These are phyloP conservation scores for Brassica hybrid DNA, from an alignment of 441 rosid species.

Conservation along the genomic window DNA sequence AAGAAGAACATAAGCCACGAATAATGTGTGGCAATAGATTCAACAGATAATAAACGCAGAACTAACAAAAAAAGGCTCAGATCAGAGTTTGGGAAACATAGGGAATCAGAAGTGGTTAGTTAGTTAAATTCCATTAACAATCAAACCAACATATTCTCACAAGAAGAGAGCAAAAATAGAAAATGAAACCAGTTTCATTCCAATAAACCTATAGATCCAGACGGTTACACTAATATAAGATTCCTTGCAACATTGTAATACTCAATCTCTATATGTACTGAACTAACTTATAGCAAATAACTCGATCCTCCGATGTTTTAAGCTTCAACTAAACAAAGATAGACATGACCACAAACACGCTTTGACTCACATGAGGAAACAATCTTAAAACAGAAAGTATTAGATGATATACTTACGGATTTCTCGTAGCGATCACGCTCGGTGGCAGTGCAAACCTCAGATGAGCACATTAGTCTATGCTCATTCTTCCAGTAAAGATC, in stretches of 20 bases:
- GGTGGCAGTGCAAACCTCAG: too few species aligned
- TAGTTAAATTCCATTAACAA: too few species aligned
- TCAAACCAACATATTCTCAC: conserved; percentile 35
- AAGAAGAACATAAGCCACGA: background rate
- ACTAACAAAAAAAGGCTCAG: background rate
- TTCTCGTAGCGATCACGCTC: conserved; percentile 95
- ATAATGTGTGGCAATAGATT: too few species aligned
- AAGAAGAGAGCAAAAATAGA: conserved; percentile 1
- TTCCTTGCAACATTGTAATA: too few species aligned
- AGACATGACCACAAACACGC: background rate
- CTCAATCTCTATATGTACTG: too few species aligned
- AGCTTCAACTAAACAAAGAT: background rate
- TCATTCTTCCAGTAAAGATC: too few species aligned
- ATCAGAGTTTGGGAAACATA: background rate
- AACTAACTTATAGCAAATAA: background rate
- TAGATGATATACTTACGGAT: conserved; percentile 54
- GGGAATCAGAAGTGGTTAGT: background rate
- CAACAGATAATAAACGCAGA: too few species aligned
- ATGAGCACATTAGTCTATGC: too few species aligned
- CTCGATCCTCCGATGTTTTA: background rate
- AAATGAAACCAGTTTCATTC: background rate
- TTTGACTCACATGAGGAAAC: background rate
- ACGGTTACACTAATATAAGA: too few species aligned
- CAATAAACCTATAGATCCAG: too few species aligned
- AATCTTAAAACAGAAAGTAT: background rate